Evolutionary conservation across 2,329 filamentous ascomycete genomes (phyloP).

Genomic region (Ophiostoma himal-ulmi): DNA sequence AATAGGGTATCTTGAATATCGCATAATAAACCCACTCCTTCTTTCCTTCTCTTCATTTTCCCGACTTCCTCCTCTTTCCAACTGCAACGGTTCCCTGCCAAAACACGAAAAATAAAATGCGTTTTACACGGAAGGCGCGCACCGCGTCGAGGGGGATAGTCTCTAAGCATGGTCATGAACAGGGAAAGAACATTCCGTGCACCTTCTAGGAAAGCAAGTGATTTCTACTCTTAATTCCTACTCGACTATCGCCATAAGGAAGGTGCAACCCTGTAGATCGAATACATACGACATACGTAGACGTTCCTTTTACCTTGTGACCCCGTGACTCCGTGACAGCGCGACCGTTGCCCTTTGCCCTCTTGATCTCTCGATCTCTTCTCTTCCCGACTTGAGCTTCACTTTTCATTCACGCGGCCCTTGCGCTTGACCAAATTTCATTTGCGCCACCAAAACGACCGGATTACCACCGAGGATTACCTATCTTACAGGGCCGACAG

Average conservation of each 20-base stretch:
- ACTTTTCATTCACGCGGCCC: not conserved
- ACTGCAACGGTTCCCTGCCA: not conserved
- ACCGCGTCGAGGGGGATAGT: slow-evolving; percentile 19
- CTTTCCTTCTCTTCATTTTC: slow-evolving; percentile 12
- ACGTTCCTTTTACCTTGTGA: not conserved
- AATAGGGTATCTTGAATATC: not conserved
- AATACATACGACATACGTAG: not conserved
- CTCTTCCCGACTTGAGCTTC: not conserved
- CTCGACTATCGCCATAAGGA: not conserved
- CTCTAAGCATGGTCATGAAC: not conserved
- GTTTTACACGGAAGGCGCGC: slow-evolving; percentile 20
- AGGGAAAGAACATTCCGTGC: slow-evolving; percentile 17
- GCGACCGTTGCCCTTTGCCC: no score
- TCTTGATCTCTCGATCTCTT: not conserved
- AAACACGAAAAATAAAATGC: slow-evolving; percentile 7
- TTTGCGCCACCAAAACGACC: not conserved
- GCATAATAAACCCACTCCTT: not conserved
- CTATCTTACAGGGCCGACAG: not conserved
- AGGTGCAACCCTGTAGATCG: not conserved
- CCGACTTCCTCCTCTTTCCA: slow-evolving; percentile 13
- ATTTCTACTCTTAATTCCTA: not conserved
- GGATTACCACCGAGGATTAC: not conserved
- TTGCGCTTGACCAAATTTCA: not conserved
- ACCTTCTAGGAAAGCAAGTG: not conserved
- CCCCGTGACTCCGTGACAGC: not conserved